Evolutionary conservation across 495 filamentous ascomycete species (phyloP).

Genomic region (Schizothecium vesticola): DNA sequence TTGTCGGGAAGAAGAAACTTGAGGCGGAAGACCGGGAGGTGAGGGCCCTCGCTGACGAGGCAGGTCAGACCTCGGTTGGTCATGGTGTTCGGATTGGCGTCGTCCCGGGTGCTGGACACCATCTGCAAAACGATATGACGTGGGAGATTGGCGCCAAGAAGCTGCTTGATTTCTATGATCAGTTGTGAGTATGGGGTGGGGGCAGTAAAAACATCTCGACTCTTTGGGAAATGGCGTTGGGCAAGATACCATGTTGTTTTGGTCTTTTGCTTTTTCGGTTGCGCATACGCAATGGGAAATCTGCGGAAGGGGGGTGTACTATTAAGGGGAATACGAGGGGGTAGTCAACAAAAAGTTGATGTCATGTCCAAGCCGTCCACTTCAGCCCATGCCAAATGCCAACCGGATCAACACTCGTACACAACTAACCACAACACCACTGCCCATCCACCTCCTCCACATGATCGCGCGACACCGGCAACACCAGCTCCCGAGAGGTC

Average conservation of each 20-base stretch:
- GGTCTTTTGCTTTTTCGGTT: not conserved
- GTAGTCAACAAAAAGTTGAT: not conserved
- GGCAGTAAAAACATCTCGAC: not conserved
- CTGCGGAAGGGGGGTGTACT: not conserved
- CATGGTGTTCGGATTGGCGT: slow-evolving; percentile 31
- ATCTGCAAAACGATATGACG: slow-evolving; percentile 42
- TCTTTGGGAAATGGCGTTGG: not conserved
- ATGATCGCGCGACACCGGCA: not conserved
- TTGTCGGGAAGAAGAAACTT: slow-evolving; percentile 80
- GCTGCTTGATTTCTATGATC: slow-evolving; percentile 32
- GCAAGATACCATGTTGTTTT: slow-evolving; percentile 1
- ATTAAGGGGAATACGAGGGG: not conserved
- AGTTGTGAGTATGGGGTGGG: slow-evolving; percentile 13
- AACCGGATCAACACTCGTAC: not conserved
- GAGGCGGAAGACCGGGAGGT: slow-evolving; percentile 64
- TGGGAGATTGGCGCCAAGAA: slow-evolving; percentile 36
- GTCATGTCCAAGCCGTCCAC: not conserved
- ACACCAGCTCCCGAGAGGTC: not conserved
- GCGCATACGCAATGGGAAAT: not conserved
- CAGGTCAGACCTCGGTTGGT: slow-evolving; percentile 12
- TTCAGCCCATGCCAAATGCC: not conserved
- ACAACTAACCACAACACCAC: not conserved
- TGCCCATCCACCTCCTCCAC: not conserved
- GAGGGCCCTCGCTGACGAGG: slow-evolving; percentile 12
- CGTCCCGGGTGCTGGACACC: slow-evolving; percentile 37